phyloP scores from a whole-genome alignment of 768 basidiomycete genomes.

The Auriscalpium orientale region DNA sequence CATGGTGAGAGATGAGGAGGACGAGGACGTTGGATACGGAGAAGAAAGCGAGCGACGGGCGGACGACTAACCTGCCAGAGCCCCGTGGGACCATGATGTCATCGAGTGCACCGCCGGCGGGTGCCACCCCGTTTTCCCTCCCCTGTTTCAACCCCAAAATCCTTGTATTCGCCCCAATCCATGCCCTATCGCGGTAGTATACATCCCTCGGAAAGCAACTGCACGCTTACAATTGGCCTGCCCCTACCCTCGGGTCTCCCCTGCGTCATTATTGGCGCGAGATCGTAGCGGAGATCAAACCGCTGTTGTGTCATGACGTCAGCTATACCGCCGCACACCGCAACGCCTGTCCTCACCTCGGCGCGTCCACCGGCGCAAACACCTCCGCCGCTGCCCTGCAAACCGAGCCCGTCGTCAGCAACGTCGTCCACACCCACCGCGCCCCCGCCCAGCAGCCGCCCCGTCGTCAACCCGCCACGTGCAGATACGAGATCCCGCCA shows the following conservation, averaged over 20 bases:
- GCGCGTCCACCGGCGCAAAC: constrained; percentile 79
- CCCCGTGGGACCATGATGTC: neutral
- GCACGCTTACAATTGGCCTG: too few species aligned
- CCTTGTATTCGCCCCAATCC: neutral
- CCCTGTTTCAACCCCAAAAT: neutral
- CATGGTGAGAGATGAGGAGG: constrained; percentile 32
- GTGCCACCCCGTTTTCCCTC: too few species aligned
- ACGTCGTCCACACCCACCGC: neutral
- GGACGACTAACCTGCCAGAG: neutral
- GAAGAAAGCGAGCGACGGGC: neutral
- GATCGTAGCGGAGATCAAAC: constrained; percentile 17
- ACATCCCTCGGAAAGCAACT: neutral
- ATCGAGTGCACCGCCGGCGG: neutral
- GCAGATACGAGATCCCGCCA: too few species aligned
- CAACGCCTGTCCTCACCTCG: constrained; percentile 48
- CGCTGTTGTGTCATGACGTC: constrained; percentile 14
- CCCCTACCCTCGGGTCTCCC: neutral
- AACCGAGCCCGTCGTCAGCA: neutral
- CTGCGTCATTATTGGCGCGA: constrained; percentile 11
- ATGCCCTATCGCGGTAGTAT: neutral
- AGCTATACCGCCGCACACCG: neutral
- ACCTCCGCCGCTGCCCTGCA: constrained; percentile 54
- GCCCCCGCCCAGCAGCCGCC: too few species aligned
- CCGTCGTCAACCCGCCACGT: too few species aligned
- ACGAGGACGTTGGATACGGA: neutral